These are phyloP conservation scores for Dioscorea dumetorum DNA, from an alignment of 106 monocot genomes.

Conservation along the genomic window DNA sequence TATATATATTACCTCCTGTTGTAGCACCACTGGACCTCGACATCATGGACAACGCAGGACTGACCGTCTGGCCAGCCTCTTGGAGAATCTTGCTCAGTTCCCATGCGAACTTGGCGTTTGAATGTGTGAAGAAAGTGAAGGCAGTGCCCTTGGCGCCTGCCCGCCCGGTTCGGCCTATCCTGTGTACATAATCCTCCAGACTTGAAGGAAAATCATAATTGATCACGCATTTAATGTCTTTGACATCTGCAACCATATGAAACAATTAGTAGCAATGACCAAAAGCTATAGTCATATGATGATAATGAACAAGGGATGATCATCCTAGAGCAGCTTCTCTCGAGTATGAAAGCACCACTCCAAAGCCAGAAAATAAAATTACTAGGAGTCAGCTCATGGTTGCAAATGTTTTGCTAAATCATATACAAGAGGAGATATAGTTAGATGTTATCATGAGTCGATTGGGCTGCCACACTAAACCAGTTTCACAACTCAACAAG, in stretches of 20 bases:
- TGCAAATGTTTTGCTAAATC: no score
- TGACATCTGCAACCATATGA: slow-evolving; percentile 71
- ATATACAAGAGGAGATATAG: no score
- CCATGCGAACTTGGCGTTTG: slow-evolving; percentile 61
- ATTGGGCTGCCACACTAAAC: slow-evolving; percentile 52
- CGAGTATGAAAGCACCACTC: no score
- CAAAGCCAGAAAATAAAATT: no score
- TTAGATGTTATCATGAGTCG: slow-evolving; percentile 24
- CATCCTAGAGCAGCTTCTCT: no score
- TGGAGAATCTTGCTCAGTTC: slow-evolving; percentile 76
- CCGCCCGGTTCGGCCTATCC: slow-evolving; percentile 94
- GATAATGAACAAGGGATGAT: no score
- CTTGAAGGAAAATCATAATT: slow-evolving; percentile 94
- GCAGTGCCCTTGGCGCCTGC: slow-evolving; percentile 91
- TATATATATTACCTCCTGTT: slow-evolving; percentile 38
- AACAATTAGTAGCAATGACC: neutral
- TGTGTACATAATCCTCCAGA: slow-evolving; percentile 96
- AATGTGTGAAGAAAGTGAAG: slow-evolving; percentile 68
- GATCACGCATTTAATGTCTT: slow-evolving; percentile 98
- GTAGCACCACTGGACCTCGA: slow-evolving; percentile 22
- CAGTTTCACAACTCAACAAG: slow-evolving; percentile 54
- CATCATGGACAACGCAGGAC: slow-evolving; percentile 50
- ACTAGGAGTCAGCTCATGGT: no score
- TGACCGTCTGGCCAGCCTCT: slow-evolving; percentile 79
- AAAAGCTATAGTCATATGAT: no score